Base-by-base conservation (phyloP, 768 basidiomycete species). In the Psilocybe subaeruginosa region DNA sequence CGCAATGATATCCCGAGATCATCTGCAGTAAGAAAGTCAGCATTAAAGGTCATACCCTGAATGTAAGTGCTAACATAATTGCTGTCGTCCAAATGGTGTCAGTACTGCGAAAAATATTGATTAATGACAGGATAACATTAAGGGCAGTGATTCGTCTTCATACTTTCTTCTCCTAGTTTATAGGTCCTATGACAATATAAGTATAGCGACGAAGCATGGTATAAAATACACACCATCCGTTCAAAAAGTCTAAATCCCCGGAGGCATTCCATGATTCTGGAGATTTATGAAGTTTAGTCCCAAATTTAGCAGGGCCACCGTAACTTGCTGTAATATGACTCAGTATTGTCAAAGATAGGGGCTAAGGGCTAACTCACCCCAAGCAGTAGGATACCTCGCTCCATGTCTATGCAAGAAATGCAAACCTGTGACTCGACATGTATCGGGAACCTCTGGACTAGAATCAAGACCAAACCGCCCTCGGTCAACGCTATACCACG, bases 41-140 rank as follows among this genome's bases (percentile, higher is more conserved):
- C 2, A 23, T 23, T 29, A 31, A 2, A 43, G 58, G 5, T 3
- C 46, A n/a, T 48, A 46, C 14, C 17, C 41, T 56, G 45, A 56
- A 9, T 23, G 39, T 35, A 9, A 7, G 31, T 9, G 76, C 88
- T 59, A 60, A 91, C 89, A 96, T 3, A 95, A 76, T 66, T 97
- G 94, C 67, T 92, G 87, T 51, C 95, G 79, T 50, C 95, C 94
- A 63, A 96, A 96, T 0, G 94, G 92, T n/a, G 94, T 95, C 61
- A 96, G 76, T 33, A 92, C 89, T 91, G 60, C 11, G 35, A 35
- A 23, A 23, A 23, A 7, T 37, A 45, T 63, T 16, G 62, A 48
- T 46, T 9, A 49, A 35, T 54, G 35, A 63, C 2, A 43, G 19
- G 47, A 46, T 14, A 7, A 43, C 41, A 23, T 23, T 52, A 23